Evolutionary conservation across 768 basidiomycete species (phyloP), one percentile per base, ranked within the genome.

Genomic region (Mycena latifolia): DNA sequence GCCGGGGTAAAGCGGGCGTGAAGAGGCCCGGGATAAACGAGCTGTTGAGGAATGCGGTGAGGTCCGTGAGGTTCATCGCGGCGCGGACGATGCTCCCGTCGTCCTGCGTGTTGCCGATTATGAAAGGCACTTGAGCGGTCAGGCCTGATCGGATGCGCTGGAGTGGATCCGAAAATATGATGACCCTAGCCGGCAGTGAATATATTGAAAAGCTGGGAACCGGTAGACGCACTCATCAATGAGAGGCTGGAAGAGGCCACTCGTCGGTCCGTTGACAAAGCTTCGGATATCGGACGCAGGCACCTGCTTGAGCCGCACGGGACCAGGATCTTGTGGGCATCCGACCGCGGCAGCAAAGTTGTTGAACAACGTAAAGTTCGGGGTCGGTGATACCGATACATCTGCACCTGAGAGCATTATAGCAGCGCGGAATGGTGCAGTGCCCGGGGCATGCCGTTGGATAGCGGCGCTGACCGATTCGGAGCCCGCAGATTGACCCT

Each of bases 61-160:
- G 70, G 31, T 66, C 48, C 1, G 72, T 65, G 2, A 57, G 28
- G 29, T 55, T 55, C n/a, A 73, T 1, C 12, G 66, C 55, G n/a
- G n/a, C n/a, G n/a, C n/a, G n/a, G 24, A 73, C 71, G 18, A 71
- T 7, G 2, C 62, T 28, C 15, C 72, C 72, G 29, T 73, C 70
- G 46, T 73, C 43, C 25, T 73, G 72, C 50, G 35, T 71, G 28
- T 69, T 65, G 25, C 72, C 72, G 25, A 71, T 61, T 2, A 73
- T 39, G 37, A 73, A 61, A 2, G 72, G 70, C 8, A 71, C 65
- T 2, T 63, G 24, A 3, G 72, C 70, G 18, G 68, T 66, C 53
- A 53, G 17, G 11, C 69, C 66, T 5, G 41, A 41, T 0, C 63
- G 64, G 56, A 73, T 69, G 33, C 72, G 70, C 39, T 62, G 17